phyloP scores from a whole-genome alignment of 495 filamentous ascomycete species.

The Penicillium tannophilum region DNA sequence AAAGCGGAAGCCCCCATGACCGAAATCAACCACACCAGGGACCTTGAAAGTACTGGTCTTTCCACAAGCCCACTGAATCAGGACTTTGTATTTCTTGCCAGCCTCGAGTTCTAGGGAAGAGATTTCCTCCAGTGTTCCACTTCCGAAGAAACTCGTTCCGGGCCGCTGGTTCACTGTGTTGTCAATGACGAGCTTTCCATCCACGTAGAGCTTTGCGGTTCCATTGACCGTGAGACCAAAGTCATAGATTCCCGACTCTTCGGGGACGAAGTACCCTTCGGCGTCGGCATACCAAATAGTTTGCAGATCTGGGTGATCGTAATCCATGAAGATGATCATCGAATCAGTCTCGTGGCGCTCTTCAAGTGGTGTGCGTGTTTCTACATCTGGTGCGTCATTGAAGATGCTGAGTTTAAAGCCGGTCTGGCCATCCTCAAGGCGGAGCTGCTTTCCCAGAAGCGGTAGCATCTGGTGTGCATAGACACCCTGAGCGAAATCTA shows the following conservation, averaged over 20 bases:
- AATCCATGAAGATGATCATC: constrained; percentile 63
- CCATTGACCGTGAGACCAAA: constrained; percentile 74
- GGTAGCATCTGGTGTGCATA: constrained; percentile 61
- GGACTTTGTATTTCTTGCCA: constrained; percentile 56
- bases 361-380: neutral
- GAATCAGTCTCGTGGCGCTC: constrained; percentile 36
- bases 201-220: constrained; percentile 64
- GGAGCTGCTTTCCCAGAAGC: constrained; percentile 43
- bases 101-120: constrained; percentile 52
- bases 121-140: constrained; percentile 59
- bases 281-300: constrained; percentile 56
- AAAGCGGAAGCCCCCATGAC: constrained; percentile 71
- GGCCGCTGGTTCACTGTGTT: constrained; percentile 55
- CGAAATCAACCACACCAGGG: constrained; percentile 49
- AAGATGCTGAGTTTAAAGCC: constrained; percentile 60
- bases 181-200: constrained; percentile 69
- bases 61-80: constrained; percentile 47
- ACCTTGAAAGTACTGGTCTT: constrained; percentile 50
- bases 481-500: constrained; percentile 47
- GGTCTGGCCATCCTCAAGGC: constrained; percentile 38
- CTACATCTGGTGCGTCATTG: constrained; percentile 48
- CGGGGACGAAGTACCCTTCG: constrained; percentile 56
- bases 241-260: constrained; percentile 63
- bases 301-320: constrained; percentile 53
- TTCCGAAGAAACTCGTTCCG: constrained; percentile 59